phyloP scores from a whole-genome alignment of 345 rosid species.

The Lepidium didymum region DNA sequence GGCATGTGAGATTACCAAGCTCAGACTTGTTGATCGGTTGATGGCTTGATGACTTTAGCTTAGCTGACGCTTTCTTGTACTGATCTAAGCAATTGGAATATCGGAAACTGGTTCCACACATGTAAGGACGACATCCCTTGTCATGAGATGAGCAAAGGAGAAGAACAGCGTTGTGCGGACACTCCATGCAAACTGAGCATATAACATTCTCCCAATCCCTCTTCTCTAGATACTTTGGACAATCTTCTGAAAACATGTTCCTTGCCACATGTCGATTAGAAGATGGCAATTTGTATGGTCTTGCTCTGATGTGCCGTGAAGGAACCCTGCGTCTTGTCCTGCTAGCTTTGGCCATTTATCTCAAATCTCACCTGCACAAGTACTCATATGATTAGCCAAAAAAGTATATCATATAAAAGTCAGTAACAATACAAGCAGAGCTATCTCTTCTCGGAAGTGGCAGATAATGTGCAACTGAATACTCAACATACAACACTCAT shows the following conservation, averaged over 20 bases:
- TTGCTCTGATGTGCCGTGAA: slow-evolving; percentile 39
- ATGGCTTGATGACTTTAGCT: slow-evolving; percentile 36
- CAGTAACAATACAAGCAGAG: background rate
- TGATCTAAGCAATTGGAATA: slow-evolving; percentile 94
- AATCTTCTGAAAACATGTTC: slow-evolving; percentile 36
- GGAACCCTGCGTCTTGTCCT: slow-evolving; percentile 47
- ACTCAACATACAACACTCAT: background rate
- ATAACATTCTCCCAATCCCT: slow-evolving; percentile 82
- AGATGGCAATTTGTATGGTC: slow-evolving; percentile 46
- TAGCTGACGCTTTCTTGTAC: slow-evolving; percentile 79
- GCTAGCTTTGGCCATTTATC: slow-evolving; percentile 62
- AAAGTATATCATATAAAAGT: background rate
- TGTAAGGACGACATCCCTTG: slow-evolving; percentile 95
- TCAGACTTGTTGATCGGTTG: slow-evolving; percentile 46
- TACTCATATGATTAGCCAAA: background rate
- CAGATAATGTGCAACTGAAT: background rate
- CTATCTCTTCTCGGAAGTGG: background rate
- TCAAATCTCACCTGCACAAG: slow-evolving; percentile 10
- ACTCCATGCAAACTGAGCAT: slow-evolving; percentile 97
- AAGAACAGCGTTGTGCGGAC: slow-evolving; percentile 95
- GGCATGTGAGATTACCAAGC: slow-evolving; percentile 64
- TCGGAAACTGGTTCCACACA: slow-evolving; percentile 97
- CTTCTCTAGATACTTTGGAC: slow-evolving; percentile 48
- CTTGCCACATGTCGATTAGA: slow-evolving; percentile 28
- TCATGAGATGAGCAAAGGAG: slow-evolving; percentile 95